Evolutionary conservation across 148 eudicot species (phyloP), one percentile per base, ranked within the genome.

Genomic region (Camellia granthamiana): DNA sequence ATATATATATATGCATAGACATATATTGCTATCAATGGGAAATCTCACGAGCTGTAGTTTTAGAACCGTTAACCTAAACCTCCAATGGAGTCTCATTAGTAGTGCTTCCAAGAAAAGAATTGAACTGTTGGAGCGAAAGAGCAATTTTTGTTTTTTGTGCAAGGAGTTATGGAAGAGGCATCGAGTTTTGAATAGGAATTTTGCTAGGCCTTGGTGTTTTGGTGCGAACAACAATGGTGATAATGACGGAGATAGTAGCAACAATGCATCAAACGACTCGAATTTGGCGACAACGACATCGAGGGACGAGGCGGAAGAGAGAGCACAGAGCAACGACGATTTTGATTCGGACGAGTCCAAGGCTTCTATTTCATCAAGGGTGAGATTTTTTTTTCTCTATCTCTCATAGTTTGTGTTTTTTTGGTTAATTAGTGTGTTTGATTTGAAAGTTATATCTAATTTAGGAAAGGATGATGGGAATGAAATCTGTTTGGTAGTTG

Each of bases 271-370:
- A 14, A 91, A 69, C 1, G 93, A 89, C 16, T 88, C 89, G 42
- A 89, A 83, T 80, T 83, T 89, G 90, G 92, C 89, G 4, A 92
- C 91, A 15, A 82, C 85, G 9, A 18, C 79, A 7, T 77, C 70
- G 46, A 43, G 65, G 75, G 81, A 79, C 41, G 92, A 85, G 85
- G 78, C 83, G 51, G 90, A 77, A 16, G 86, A 87, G n/a, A 79
- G 62, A 21, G 18, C 55, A 23, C 72, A n/a, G 11, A 68, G 47
- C 9, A 42, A 51, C 23, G 56, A 51, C 23, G 78, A 80, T 30
- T 67, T 68, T 42, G 82, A 76, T 61, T 83, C 81, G 60, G 88
- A 85, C 11, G 72, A 82, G 38, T 73, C 83, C 65, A 55, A 23
- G 30, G 42, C 81, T 44, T 79, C 84, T 16, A 12, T 64, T 72